Evolutionary conservation across 2,329 filamentous ascomycete genomes (phyloP), one percentile per base, ranked within the genome.

Genomic region (Colletotrichum abscissum): DNA sequence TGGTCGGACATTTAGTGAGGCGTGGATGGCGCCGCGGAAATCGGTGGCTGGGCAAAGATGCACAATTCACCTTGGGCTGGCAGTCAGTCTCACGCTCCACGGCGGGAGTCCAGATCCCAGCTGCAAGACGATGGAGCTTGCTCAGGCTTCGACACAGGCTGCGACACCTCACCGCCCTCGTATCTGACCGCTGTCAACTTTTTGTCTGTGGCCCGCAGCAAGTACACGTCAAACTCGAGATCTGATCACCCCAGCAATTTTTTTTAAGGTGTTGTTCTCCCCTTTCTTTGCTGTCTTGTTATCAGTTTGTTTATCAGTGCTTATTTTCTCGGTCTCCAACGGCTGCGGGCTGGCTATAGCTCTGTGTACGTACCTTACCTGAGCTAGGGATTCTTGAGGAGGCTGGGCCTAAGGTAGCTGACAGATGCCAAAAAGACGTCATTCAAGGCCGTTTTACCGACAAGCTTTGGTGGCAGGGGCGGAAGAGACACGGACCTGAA

Each of bases 1-100:
- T n/a, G 57, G 58, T 30, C 30, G 28, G 59, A 55, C 35, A 65
- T 65, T 59, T 58, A 60, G 42, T 56, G 60, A 52, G 59, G 60
- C 35, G 67, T 65, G 22, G 33, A 66, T 30, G 35, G 38, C 28
- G 60, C 59, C 59, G 46, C 60, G 14, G 70, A 73, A 73, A 73
- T 69, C 59, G 70, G 70, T 73, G 70, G 70, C 70, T 73, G 70
- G 70, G 70, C 60, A 52, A 73, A 22, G 35, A 28, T 55, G 35
- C n/a, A 42, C 63, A 55, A 54, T 7, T 49, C 42, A 49, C 42
- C 38, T 30, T 30, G 30, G 30, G 30, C 30, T 42, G 5, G 38
- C 38, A 42, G 38, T 49, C 42, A 42, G 38, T 49, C 42, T 49
- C 42, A 49, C 42, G 8, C 42, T 49, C 42, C 42, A 49, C 42